A percentile compares a stretch with the other conserved stretches of the same genome.
phyloP scores from a whole-genome alignment of 31 red algal species.

The Endocladia muricata region DNA sequence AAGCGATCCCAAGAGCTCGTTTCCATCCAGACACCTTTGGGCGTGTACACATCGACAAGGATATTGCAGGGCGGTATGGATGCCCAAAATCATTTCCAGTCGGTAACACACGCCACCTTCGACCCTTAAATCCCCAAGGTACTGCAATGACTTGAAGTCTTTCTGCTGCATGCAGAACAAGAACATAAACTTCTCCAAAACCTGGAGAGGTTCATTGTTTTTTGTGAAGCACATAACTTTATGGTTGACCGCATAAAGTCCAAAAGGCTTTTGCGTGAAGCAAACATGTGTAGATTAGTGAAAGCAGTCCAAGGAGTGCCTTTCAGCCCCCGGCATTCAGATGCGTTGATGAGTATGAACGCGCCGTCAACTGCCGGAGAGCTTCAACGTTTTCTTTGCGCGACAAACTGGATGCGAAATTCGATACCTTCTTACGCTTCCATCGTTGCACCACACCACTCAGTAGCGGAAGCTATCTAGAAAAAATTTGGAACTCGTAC shows the following conservation, averaged over 20 bases:
- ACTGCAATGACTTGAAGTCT: slow-evolving; percentile 11
- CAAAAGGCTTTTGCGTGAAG: no score
- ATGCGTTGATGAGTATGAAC: neutral
- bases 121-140: slow-evolving; percentile 11
- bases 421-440: slow-evolving; percentile 2
- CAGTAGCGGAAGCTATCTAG: slow-evolving; percentile 9
- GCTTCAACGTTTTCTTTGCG: slow-evolving; percentile 29
- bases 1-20: slow-evolving; percentile 16
- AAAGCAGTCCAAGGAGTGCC: neutral
- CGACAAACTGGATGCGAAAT: slow-evolving; percentile 36
- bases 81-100: no score
- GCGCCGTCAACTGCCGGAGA: neutral
- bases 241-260: slow-evolving; percentile 12
- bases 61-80: slow-evolving; percentile 46
- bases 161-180: slow-evolving; percentile 15
- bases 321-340: neutral
- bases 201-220: neutral
- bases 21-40: slow-evolving; percentile 41
- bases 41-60: slow-evolving; percentile 14
- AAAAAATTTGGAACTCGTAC: slow-evolving; percentile 10
- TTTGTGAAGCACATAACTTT: neutral
- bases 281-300: no score
- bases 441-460: neutral
- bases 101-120: no score
- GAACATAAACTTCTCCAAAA: neutral